Evolutionary conservation across 306 rosid genomes (phyloP).

Genomic region (Senna tora): DNA sequence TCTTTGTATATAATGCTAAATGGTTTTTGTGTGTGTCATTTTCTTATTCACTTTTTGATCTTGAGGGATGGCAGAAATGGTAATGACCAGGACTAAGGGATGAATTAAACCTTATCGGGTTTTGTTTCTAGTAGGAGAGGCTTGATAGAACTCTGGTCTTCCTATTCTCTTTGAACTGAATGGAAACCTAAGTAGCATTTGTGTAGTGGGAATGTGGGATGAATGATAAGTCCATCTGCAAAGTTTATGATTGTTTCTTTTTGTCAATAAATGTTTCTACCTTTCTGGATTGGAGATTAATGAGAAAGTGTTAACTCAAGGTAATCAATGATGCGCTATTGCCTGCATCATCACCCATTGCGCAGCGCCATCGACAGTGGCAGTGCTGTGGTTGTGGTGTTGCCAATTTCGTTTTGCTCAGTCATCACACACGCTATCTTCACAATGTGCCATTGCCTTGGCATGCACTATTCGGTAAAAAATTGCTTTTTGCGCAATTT

Average conservation of each 20-base stretch:
- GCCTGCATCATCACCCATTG: no score
- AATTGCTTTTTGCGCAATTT: no score
- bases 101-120: not conserved
- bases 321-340: no score
- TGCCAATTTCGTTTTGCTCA: no score
- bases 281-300: not conserved
- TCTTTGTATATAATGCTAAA: not conserved
- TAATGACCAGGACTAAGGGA: not conserved
- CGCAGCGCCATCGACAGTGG: no score
- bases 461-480: no score
- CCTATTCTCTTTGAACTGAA: not conserved
- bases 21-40: not conserved
- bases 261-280: not conserved
- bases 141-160: constrained; percentile 7
- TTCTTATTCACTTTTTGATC: not conserved
- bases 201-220: not conserved
- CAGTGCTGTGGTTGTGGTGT: no score
- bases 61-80: constrained; percentile 13
- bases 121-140: not conserved
- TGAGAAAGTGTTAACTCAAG: not conserved
- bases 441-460: no score
- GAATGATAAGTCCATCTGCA: not conserved
- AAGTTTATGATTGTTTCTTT: not conserved
- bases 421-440: no score
- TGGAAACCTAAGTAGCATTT: constrained; percentile 1